Evolutionary conservation across 306 rosid genomes (phyloP).

Genomic region (Myrica gale): DNA sequence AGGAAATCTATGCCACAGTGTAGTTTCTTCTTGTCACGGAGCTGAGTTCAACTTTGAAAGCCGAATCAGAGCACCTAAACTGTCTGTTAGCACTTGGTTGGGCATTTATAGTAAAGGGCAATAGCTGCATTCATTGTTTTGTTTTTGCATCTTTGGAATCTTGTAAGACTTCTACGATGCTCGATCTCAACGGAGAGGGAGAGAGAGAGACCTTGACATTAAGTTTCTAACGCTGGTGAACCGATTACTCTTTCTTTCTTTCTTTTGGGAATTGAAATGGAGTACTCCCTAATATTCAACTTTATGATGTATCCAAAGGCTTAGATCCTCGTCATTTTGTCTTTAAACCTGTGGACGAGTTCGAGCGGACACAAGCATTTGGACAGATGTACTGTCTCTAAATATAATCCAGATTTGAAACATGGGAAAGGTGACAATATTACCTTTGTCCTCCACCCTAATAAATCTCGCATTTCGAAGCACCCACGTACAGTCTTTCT

Average conservation of each 20-base stretch:
- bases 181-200: not conserved
- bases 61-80: conserved; percentile 38
- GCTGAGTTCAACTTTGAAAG: conserved; percentile 47
- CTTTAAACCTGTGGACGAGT: conserved; percentile 52
- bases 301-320: conserved; percentile 31
- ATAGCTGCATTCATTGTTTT: conserved; percentile 41
- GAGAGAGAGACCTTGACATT: not conserved
- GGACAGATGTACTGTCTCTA: too few species aligned
- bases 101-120: conserved; percentile 46
- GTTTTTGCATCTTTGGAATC: conserved; percentile 65
- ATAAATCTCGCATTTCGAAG: too few species aligned
- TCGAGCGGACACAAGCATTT: conserved; percentile 44
- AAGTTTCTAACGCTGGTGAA: not conserved
- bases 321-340: conserved; percentile 46
- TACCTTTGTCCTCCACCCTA: too few species aligned
- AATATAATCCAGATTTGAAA: too few species aligned
- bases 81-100: conserved; percentile 67
- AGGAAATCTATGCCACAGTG: conserved; percentile 50
- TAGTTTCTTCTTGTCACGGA: conserved; percentile 54
- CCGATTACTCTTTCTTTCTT: not conserved
- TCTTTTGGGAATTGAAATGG: conserved; percentile 28
- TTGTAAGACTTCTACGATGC: conserved; percentile 57
- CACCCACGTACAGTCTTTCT: too few species aligned
- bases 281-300: conserved; percentile 35
- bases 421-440: too few species aligned